Evolutionary conservation across 345 rosid species (phyloP).

Genomic region (Abelmoschus esculentus): DNA sequence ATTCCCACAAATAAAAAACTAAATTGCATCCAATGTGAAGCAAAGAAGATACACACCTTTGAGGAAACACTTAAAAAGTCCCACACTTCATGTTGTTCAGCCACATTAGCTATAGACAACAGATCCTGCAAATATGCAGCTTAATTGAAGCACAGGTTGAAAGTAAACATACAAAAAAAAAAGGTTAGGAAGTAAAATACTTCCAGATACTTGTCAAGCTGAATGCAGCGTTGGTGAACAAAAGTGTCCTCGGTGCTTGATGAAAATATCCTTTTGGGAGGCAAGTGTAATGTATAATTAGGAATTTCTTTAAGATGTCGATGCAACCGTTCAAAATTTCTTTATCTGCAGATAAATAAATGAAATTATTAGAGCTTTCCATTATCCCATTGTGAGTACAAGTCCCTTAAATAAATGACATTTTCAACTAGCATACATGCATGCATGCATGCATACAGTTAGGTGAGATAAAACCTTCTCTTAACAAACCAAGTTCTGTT

Average conservation of each 20-base stretch:
- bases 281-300: slow-evolving; percentile 88
- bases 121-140: slow-evolving; percentile 59
- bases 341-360: slow-evolving; percentile 50
- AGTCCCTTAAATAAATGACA: neutral
- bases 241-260: slow-evolving; percentile 96
- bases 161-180: slow-evolving; percentile 11
- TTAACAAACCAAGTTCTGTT: slow-evolving; percentile 84
- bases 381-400: slow-evolving; percentile 2
- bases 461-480: slow-evolving; percentile 68
- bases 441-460: neutral
- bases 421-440: neutral
- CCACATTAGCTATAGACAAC: slow-evolving; percentile 91
- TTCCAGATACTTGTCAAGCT: slow-evolving; percentile 87
- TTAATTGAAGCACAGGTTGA: slow-evolving; percentile 12
- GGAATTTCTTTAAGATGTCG: slow-evolving; percentile 94
- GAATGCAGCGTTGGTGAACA: slow-evolving; percentile 98
- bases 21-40: neutral
- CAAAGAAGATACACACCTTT: slow-evolving; percentile 46
- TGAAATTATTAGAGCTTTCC: slow-evolving; percentile 8
- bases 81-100: slow-evolving; percentile 99
- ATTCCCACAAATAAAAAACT: neutral
- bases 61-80: slow-evolving; percentile 88
- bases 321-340: slow-evolving; percentile 92
- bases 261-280: slow-evolving; percentile 98
- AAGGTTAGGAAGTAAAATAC: slow-evolving; percentile 31